Evolutionary conservation across 129 eudicot genomes (phyloP), one percentile per base, ranked within the genome.

Genomic region (Calendula officinalis): DNA sequence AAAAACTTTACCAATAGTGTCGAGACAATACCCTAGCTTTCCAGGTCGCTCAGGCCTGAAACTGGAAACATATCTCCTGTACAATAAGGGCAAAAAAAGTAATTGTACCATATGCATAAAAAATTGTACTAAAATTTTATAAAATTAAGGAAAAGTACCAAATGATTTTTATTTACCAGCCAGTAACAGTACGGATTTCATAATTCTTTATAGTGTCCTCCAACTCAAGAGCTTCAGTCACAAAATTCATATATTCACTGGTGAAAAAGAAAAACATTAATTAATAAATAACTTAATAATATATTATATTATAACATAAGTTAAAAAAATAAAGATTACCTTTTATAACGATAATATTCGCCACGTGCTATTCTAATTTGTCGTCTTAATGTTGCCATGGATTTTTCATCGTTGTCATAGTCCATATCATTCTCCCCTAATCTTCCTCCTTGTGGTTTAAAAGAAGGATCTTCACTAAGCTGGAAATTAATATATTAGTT

Each of bases 381-480:
- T 10, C 96, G 96, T 72, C 98, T 82, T 44, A 91, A 81, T 35
- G 81, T 56, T 36, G 98, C 98, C 98, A 91, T 91, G 51, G 88
- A 67, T 72, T 87, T 91, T 41, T 74, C 88, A 71, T 87, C 95
- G 27, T 86, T 73, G 72, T 91, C 98, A 82, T 91, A 87, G 64
- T 91, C 98, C 98, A 91, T 91, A 64, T 91, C 98, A 72, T 83
- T 87, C 85, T 91, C 98, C 32, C 98, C 96, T 62, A 91, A 74
- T 44, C 79, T 79, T 56, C 98, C 98, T 16, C 98, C 98, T 91
- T 91, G 98, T 3, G 96, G 98, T 62, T 84, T 91, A 54, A 91
- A 91, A 59, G 96, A 77, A 7, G 96, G 94, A 72, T 91, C 98
- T 84, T 85, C 96, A 42, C 49, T 72, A 42, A 91, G 85, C 96